Base-by-base conservation (phyloP, 1,139 yeast genomes). In the Saccharomyces hybrid region DNA sequence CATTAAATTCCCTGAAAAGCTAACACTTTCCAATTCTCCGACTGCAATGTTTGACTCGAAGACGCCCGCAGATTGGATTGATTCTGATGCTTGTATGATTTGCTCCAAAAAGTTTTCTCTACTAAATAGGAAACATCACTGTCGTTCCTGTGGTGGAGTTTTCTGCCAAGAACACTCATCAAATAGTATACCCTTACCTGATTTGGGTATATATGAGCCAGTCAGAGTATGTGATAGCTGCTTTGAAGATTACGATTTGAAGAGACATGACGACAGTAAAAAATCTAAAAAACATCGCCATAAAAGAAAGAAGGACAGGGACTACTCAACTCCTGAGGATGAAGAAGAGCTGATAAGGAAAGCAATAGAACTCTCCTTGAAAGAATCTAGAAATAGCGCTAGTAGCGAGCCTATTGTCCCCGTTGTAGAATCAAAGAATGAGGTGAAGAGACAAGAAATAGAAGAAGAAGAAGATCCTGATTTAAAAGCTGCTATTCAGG, bases 1-100 rank as follows among this genome's bases (percentile, higher is more conserved):
- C 0, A 82, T 80, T 61, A 75, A 77, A 50, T 89, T 91, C 64
- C 96, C 96, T 9, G 74, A 50, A 52, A 65, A 59, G 46, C 70
- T 76, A 16, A 73, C 78, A n/a, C 66, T 72, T 44, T 71, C 77
- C 16, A 54, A 54, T 13, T 57, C 53, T 8, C 54, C 63, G 11
- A 51, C 61, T 9, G 66, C 69, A 11, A 63, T 90, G 70, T 82
- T 91, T 54, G 98, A 93, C 67, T 81, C 97, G 1, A 87, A 84
- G 58, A 91, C 93, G 4, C 97, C 99, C 2, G 99, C 99, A 0
- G 98, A 91, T 64, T 93, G 99, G 99, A 84, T 88, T 26, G 99
- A 95, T 66, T 85, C 90, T 16, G 96, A 90, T 64, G 89, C 88
- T 11, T 93, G 99, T 70, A 91, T 95, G 98, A 83, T 88, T 56